Evolutionary conservation across 2,329 filamentous ascomycete species (phyloP), one percentile per base, ranked within the genome.

Genomic region (Clathrospora elynae): DNA sequence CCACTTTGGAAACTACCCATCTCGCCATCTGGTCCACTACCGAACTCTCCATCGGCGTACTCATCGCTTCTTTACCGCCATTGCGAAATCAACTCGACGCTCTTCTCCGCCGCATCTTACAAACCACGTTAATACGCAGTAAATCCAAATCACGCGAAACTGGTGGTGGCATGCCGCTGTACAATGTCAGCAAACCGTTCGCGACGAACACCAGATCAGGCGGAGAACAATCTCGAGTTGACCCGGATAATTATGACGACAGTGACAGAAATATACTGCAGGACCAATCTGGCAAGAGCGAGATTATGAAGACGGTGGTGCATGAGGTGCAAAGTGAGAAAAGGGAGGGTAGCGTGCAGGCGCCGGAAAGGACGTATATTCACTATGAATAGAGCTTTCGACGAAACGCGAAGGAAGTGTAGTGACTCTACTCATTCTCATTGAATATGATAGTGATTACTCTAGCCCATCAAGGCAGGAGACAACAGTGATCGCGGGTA

Each of bases 11-110:
- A 30, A 0, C 30, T 55, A 18, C 55, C 48, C 40, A 58, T 20
- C 45, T 64, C 9, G 46, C 45, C 12, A 59, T 66, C 12, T 66
- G 61, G 57, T 51, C 40, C 13, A 42, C 45, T 3, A 52, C 49
- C 2, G 59, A 63, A 22, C 48, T 61, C 12, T 59, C 58, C 11
- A 46, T 62, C 13, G 58, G 61, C 13, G 59, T 64, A 6, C 33
- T 63, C 18, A 45, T 59, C 42, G 55, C 59, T 5, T 49, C 49
- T 28, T 35, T 63, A 9, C 61, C 59, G 3, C 59, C 58, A 6
- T 36, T 66, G 2, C 61, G 62, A 25, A 64, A 62, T 22, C 45
- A 54, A 16, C 61, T 64, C 39, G 59, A 65, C 20, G 34, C 41
- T 2, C 28, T 64, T 3, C 53, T 61, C 23, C 44, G 38, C 10